Evolutionary conservation across 768 basidiomycete species (phyloP).

Genomic region (Collybia sp.): DNA sequence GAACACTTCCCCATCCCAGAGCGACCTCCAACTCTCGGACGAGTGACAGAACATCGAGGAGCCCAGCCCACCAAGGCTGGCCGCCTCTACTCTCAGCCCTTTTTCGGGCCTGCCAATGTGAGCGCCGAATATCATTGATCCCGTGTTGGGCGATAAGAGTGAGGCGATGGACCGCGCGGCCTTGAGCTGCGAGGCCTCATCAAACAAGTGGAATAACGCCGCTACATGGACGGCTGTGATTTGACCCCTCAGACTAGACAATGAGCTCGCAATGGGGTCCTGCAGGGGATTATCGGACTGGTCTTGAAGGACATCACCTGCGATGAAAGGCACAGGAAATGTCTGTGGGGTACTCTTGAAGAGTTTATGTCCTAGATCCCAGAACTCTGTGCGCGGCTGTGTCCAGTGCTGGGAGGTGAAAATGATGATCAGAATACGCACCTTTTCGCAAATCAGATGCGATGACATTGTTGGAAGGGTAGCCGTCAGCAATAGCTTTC

Average conservation of each 20-base stretch:
- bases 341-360: constrained; percentile 39
- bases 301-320: constrained; percentile 43
- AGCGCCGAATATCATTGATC: constrained; percentile 41
- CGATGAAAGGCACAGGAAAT: constrained; percentile 45
- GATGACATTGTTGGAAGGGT: constrained; percentile 21
- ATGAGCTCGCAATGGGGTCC: constrained; percentile 3
- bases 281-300: constrained; percentile 24
- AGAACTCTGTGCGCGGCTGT: constrained; percentile 24
- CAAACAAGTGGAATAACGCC: constrained; percentile 52
- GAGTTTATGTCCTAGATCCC: constrained; percentile 50
- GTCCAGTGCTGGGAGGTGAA: constrained; percentile 11
- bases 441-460: constrained; percentile 26
- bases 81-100: constrained; percentile 12
- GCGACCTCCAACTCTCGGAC: constrained; percentile 23
- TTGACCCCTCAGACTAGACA: constrained; percentile 40
- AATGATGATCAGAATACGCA: constrained; percentile 3
- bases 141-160: constrained; percentile 35
- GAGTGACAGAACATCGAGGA: constrained; percentile 28
- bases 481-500: constrained; percentile 26
- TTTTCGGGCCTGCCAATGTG: constrained; percentile 29
- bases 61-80: background rate
- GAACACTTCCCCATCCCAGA: constrained; percentile 16
- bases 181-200: constrained; percentile 28
- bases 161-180: constrained; percentile 36
- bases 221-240: constrained; percentile 46